phyloP scores from a whole-genome alignment of 345 rosid species.

The Xanthoceras sorbifolium region DNA sequence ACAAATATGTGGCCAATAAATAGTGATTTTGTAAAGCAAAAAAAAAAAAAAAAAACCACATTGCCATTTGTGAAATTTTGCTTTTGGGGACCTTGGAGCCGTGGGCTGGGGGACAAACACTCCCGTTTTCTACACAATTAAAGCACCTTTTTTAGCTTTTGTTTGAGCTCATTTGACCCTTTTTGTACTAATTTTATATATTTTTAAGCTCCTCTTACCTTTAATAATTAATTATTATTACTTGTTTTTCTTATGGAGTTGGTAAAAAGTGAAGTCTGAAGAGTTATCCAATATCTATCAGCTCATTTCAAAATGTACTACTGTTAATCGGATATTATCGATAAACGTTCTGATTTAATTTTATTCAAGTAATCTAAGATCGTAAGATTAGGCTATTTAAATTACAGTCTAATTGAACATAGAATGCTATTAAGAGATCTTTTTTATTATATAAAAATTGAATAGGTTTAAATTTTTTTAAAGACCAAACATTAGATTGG shows the following conservation, averaged over 20 bases:
- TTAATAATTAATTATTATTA: not conserved
- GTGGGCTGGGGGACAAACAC: slow-evolving; percentile 26
- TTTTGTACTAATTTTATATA: not conserved
- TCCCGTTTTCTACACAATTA: slow-evolving; percentile 15
- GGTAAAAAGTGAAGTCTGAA: not conserved
- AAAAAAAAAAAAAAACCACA: not conserved
- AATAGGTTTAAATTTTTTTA: no score
- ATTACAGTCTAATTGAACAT: no score
- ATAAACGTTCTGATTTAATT: no score
- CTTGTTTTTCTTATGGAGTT: slow-evolving; percentile 1
- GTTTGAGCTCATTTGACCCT: slow-evolving; percentile 27
- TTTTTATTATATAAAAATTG: no score
- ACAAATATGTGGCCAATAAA: not conserved
- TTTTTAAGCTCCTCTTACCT: not conserved
- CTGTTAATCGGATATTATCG: not conserved
- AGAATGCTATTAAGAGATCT: no score
- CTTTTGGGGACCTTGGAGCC: slow-evolving; percentile 12
- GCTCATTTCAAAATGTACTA: not conserved
- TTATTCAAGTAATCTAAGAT: no score
- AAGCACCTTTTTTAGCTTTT: slow-evolving; percentile 10
- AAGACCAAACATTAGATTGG: no score
- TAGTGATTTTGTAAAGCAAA: slow-evolving; percentile 7
- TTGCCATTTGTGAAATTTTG: not conserved
- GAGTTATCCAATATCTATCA: not conserved
- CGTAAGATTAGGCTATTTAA: no score